Evolutionary conservation across 73 alveolate genomes (phyloP).

Genomic region (Paramecium bursaria): DNA sequence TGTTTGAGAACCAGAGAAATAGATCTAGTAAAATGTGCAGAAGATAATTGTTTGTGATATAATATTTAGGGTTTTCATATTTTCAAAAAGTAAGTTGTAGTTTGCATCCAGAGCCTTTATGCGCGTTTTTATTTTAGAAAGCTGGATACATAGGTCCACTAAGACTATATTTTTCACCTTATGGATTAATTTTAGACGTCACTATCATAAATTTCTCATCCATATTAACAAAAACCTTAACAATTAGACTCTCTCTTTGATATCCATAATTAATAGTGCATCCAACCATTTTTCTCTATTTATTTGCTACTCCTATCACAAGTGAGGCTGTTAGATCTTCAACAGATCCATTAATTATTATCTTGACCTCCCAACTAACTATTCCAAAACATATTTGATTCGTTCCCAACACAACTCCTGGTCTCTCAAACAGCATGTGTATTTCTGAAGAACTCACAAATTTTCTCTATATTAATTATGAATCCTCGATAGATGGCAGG

Average conservation of each 20-base stretch:
- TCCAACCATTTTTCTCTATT: constrained; percentile 31
- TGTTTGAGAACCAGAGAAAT: too few relatives aligned
- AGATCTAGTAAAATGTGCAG: too few relatives aligned
- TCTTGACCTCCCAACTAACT: constrained; percentile 16
- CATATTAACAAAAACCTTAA: constrained; percentile 49
- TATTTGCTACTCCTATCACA: constrained; percentile 52
- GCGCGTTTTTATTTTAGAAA: constrained; percentile 34
- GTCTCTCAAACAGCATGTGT: constrained; percentile 30
- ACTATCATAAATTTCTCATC: constrained; percentile 11
- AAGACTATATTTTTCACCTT: constrained; percentile 11
- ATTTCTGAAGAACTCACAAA: constrained; percentile 1
- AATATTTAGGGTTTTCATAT: too few relatives aligned
- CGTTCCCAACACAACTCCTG: constrained; percentile 47
- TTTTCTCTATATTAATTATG: not conserved
- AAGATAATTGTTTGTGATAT: too few relatives aligned
- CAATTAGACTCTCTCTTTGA: constrained; percentile 14
- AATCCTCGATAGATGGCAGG: constrained; percentile 12
- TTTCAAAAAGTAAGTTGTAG: too few relatives aligned
- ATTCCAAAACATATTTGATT: constrained; percentile 34
- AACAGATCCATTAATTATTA: constrained; percentile 22
- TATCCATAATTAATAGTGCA: constrained; percentile 42
- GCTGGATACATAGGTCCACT: constrained; percentile 54
- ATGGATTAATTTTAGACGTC: constrained; percentile 29
- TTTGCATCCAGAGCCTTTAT: too few relatives aligned
- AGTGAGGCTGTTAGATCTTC: constrained; percentile 44